phyloP scores from a whole-genome alignment of 1,284 basidiomycete species.

The Marasmius oreades region DNA sequence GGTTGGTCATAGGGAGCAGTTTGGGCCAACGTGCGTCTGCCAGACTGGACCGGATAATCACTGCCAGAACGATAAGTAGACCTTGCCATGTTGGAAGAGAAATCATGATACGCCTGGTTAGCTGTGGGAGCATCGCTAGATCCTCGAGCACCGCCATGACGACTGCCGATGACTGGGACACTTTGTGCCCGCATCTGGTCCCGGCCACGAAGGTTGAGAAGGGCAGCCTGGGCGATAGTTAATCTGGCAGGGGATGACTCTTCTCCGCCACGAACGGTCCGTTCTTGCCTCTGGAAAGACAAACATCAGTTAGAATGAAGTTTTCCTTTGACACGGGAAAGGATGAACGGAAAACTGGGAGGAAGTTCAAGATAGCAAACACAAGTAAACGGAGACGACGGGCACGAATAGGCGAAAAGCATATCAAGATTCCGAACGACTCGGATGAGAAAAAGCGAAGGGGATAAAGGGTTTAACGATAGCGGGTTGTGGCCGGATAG shows the following conservation, averaged over 20 bases:
- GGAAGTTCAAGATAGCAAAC: background rate
- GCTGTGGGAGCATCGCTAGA: slow-evolving; percentile 10
- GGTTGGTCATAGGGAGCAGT: slow-evolving; percentile 4
- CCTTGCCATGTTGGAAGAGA: slow-evolving; percentile 12
- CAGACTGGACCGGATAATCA: background rate
- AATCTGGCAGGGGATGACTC: slow-evolving; percentile 56
- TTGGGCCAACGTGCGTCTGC: background rate
- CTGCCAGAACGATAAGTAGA: background rate
- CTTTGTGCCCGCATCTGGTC: slow-evolving; percentile 32
- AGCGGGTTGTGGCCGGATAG: background rate
- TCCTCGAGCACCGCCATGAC: background rate
- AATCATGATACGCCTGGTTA: slow-evolving; percentile 13
- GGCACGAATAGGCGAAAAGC: background rate
- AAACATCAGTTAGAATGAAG: background rate
- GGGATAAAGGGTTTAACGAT: background rate
- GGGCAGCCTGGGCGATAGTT: slow-evolving; percentile 71
- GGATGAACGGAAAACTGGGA: background rate
- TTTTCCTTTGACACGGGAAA: background rate
- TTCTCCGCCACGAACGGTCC: slow-evolving; percentile 50
- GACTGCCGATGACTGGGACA: slow-evolving; percentile 11
- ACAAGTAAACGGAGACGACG: background rate
- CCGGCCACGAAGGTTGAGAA: slow-evolving; percentile 69
- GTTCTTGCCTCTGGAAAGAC: slow-evolving; percentile 39
- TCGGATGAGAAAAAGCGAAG: too few species aligned
- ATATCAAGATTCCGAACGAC: background rate